phyloP scores from a whole-genome alignment of 768 basidiomycete species.

The Pleurotus citrinopileatus region DNA sequence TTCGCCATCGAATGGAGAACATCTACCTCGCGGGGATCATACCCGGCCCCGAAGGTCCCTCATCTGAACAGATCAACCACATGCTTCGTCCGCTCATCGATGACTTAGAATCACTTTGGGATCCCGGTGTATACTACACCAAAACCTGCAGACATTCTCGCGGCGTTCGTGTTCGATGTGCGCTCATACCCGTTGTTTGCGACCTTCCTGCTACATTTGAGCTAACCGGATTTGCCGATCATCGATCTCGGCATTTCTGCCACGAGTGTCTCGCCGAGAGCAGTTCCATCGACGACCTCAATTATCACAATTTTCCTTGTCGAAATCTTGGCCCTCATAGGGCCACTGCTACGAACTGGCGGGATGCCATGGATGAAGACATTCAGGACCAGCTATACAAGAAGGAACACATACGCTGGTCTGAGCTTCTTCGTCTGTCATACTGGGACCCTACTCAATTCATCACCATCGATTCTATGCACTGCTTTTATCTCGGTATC shows the following conservation, averaged over 20 bases:
- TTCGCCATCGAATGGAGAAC: conserved; percentile 31
- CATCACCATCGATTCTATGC: conserved; percentile 11
- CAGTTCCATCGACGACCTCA: conserved; percentile 10
- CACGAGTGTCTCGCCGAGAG: conserved; percentile 14
- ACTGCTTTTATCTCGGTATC: conserved; percentile 8
- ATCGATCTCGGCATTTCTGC: conserved; percentile 17
- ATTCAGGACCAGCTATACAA: not conserved
- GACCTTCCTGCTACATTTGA: conserved; percentile 32
- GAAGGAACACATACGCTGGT: conserved; percentile 9
- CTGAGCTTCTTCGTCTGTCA: conserved; percentile 10
- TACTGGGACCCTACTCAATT: conserved; percentile 12
- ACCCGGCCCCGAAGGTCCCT: conserved; percentile 37
- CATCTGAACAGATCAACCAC: conserved; percentile 30
- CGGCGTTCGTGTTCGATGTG: conserved; percentile 26
- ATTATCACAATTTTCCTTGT: not conserved
- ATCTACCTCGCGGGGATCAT: conserved; percentile 36
- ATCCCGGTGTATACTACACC: conserved; percentile 25
- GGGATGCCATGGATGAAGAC: not conserved
- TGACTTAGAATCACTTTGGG: conserved; percentile 31
- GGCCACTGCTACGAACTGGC: not conserved
- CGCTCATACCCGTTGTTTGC: conserved; percentile 29
- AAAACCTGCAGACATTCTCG: conserved; percentile 16
- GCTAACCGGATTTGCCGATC: conserved; percentile 21
- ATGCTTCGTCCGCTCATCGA: conserved; percentile 34
- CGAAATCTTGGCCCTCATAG: not conserved